A percentile compares a stretch with the other conserved stretches of the same genome.
Conservation (phyloP, 1,284 basidiomycete species). For the Apiotrichum gracile region DNA sequence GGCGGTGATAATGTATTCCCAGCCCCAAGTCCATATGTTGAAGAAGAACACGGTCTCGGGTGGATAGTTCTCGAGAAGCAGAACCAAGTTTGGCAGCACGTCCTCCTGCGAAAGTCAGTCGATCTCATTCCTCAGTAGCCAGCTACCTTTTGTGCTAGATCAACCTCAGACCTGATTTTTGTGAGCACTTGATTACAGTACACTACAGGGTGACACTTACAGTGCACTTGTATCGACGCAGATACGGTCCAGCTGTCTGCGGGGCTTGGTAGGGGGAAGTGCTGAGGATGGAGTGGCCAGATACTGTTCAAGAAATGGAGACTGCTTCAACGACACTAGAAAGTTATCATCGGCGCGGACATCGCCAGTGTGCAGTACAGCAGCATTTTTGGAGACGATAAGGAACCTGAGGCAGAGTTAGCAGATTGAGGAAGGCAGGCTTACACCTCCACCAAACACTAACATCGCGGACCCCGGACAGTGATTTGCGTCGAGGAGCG, state of each 20-base stretch:
- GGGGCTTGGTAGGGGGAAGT: neutral
- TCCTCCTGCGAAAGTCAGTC: neutral
- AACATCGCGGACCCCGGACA: slow-evolving; percentile 90
- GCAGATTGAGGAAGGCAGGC: neutral
- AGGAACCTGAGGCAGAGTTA: slow-evolving; percentile 62
- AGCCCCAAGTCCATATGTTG: slow-evolving; percentile 90
- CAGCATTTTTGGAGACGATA: slow-evolving; percentile 64
- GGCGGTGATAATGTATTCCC: slow-evolving; percentile 74
- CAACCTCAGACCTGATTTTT: slow-evolving; percentile 9
- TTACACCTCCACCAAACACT: no score
- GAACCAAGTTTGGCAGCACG: neutral
- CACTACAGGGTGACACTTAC: slow-evolving; percentile 22
- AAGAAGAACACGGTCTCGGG: slow-evolving; percentile 70
- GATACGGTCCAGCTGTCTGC: slow-evolving; percentile 60
- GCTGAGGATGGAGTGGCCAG: slow-evolving; percentile 44
- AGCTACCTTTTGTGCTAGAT: slow-evolving; percentile 67
- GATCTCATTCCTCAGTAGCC: neutral
- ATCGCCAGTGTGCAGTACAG: slow-evolving; percentile 87
- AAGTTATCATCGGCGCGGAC: slow-evolving; percentile 78
- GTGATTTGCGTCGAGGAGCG: slow-evolving; percentile 85
- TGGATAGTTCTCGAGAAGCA: slow-evolving; percentile 50
- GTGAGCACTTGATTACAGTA: neutral
- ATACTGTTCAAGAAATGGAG: slow-evolving; percentile 67
- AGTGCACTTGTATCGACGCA: slow-evolving; percentile 68
- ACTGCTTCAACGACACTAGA: slow-evolving; percentile 59